Evolutionary conservation across 257 asterid species (phyloP).

Genomic region (Buddleja alternifolia): DNA sequence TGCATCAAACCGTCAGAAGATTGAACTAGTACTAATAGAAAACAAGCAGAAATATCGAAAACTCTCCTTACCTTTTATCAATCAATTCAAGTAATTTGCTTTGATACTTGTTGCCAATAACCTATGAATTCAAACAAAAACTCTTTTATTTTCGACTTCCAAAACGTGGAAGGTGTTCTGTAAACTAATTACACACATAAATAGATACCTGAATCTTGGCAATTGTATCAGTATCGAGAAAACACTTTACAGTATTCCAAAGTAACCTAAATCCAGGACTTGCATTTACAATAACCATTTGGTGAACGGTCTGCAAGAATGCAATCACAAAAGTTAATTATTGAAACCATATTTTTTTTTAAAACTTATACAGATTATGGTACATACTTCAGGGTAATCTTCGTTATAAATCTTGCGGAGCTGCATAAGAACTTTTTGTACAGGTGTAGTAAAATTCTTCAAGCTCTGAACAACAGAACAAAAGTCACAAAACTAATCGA

Average conservation of each 20-base stretch:
- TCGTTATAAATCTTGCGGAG: slow-evolving; percentile 55
- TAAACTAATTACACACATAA: not conserved
- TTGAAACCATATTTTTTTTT: no score
- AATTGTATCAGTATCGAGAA: slow-evolving; percentile 55
- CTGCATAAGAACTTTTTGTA: slow-evolving; percentile 51
- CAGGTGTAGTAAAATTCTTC: slow-evolving; percentile 52
- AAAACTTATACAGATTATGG: no score
- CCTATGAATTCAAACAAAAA: slow-evolving; percentile 38
- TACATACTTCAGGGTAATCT: slow-evolving; percentile 55
- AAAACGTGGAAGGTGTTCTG: not conserved
- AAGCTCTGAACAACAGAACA: slow-evolving; percentile 37
- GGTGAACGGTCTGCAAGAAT: slow-evolving; percentile 47
- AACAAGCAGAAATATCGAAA: not conserved
- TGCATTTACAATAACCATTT: slow-evolving; percentile 60
- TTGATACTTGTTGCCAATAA: slow-evolving; percentile 51
- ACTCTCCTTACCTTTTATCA: slow-evolving; percentile 43
- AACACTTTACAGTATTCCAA: slow-evolving; percentile 62
- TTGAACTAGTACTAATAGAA: not conserved
- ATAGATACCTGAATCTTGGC: slow-evolving; percentile 60
- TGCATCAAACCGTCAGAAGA: not conserved
- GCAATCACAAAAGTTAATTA: no score
- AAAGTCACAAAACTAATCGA: not conserved
- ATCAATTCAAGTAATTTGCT: slow-evolving; percentile 59
- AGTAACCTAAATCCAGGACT: slow-evolving; percentile 60
- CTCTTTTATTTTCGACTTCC: not conserved